These are phyloP conservation scores for Thraustotheca clavata DNA, from an alignment of 352 stramenopile species.

Conservation along the genomic window DNA sequence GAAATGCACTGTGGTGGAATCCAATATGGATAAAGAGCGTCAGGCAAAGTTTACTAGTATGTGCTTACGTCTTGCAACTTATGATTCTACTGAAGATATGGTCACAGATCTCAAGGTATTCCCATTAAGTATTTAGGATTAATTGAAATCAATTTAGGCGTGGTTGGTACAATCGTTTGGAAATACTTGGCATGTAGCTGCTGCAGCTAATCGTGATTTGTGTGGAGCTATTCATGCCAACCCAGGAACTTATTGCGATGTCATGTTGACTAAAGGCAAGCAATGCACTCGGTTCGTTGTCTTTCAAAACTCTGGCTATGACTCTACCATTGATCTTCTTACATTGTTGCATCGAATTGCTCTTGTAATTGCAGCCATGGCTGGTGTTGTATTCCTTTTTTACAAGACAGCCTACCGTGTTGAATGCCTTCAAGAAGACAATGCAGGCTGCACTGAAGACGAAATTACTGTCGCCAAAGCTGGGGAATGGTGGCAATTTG, in stretches of 20 bases:
- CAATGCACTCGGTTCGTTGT: slow-evolving; percentile 40
- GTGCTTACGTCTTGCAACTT: slow-evolving; percentile 35
- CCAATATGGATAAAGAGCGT: slow-evolving; percentile 47
- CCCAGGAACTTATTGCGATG: slow-evolving; percentile 35
- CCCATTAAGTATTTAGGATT: neutral
- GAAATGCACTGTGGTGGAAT: slow-evolving; percentile 44
- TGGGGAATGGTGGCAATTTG: slow-evolving; percentile 43
- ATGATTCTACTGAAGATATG: slow-evolving; percentile 37
- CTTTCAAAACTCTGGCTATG: slow-evolving; percentile 54
- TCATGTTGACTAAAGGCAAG: slow-evolving; percentile 35
- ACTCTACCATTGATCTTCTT: slow-evolving; percentile 47
- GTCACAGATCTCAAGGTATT: slow-evolving; percentile 55
- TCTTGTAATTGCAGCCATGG: slow-evolving; percentile 47
- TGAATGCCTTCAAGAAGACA: slow-evolving; percentile 27
- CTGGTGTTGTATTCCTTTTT: slow-evolving; percentile 53
- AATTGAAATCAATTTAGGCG: neutral
- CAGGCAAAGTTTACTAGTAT: slow-evolving; percentile 32
- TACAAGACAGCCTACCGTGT: slow-evolving; percentile 35
- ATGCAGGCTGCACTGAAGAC: slow-evolving; percentile 29
- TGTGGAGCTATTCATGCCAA: slow-evolving; percentile 48
- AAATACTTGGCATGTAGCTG: slow-evolving; percentile 62
- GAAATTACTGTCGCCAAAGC: slow-evolving; percentile 37
- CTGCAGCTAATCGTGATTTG: slow-evolving; percentile 42
- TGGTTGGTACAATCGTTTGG: slow-evolving; percentile 47
- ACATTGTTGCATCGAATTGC: slow-evolving; percentile 48